These are phyloP conservation scores for Coleophoma cylindrospora DNA, from an alignment of 2,329 filamentous ascomycete species.

Conservation along the genomic window DNA sequence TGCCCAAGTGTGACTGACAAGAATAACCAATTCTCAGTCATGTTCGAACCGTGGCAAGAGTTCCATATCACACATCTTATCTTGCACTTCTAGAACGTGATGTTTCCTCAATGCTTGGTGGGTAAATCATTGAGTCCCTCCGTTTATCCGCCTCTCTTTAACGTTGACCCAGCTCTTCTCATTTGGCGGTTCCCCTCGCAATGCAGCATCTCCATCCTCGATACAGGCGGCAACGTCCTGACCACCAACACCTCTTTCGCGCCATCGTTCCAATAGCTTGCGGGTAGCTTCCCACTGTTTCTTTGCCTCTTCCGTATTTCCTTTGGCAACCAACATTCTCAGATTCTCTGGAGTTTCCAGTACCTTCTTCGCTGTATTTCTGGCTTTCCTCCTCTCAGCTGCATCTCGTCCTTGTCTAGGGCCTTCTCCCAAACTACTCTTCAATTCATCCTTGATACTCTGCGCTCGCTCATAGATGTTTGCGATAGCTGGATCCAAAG, in stretches of 20 bases:
- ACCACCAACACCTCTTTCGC: conserved; percentile 25
- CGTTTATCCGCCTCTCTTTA: neutral
- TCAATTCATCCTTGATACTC: conserved; percentile 20
- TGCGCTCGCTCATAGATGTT: conserved; percentile 55
- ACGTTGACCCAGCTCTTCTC: conserved; percentile 2
- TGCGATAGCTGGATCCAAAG: conserved; percentile 66
- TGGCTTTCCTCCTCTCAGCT: conserved; percentile 39
- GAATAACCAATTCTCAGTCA: no score
- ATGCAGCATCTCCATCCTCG: conserved; percentile 26
- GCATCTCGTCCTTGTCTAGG: conserved; percentile 55
- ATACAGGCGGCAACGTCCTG: conserved; percentile 25
- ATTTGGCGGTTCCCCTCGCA: conserved; percentile 20
- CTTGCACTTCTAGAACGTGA: no score
- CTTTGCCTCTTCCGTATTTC: conserved; percentile 57
- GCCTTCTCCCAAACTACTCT: conserved; percentile 24
- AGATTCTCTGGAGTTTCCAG: conserved; percentile 36
- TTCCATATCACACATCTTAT: no score
- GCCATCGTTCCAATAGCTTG: conserved; percentile 23
- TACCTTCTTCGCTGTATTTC: conserved; percentile 17
- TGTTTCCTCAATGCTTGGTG: no score
- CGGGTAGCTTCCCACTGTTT: conserved; percentile 28
- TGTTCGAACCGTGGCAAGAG: no score
- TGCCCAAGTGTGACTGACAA: no score
- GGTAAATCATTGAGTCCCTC: neutral
- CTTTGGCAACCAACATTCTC: conserved; percentile 50